phyloP scores from a whole-genome alignment of 345 rosid genomes.

The Eucalyptus marginata region DNA sequence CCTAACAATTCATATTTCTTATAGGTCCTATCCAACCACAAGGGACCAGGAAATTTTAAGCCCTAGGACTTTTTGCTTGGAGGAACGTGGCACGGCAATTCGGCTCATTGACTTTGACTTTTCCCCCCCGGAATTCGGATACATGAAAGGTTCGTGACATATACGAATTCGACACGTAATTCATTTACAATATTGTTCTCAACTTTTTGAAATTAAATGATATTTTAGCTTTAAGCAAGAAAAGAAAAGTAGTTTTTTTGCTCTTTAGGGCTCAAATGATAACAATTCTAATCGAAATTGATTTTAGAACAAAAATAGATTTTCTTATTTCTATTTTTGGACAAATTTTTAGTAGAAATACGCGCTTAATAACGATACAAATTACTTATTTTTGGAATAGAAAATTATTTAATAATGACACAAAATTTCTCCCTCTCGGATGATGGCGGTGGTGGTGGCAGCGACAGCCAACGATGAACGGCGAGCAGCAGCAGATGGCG shows the following conservation, averaged over 20 bases:
- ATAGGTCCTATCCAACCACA: background rate
- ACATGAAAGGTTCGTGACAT: background rate
- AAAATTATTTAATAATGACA: no score
- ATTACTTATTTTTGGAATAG: no score
- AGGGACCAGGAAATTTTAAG: background rate
- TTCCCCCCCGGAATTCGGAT: background rate
- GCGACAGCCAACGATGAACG: accelerated
- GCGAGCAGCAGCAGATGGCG: accelerated
- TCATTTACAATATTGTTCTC: background rate
- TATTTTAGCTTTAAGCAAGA: background rate
- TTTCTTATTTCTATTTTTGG: no score
- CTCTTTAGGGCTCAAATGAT: background rate
- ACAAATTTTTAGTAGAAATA: no score
- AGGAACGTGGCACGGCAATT: background rate
- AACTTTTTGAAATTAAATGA: background rate
- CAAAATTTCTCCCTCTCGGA: accelerated
- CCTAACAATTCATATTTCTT: background rate
- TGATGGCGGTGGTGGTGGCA: accelerated
- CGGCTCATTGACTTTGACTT: background rate
- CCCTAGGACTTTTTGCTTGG: background rate
- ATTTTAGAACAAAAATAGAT: no score
- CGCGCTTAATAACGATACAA: accelerated
- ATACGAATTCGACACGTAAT: background rate
- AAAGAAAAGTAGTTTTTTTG: background rate
- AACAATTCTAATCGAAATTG: accelerated